A percentile compares a stretch with the other conserved stretches of the same genome.
phyloP scores from a whole-genome alignment of 169 alveolate genomes.

The Babesia ovis region DNA sequence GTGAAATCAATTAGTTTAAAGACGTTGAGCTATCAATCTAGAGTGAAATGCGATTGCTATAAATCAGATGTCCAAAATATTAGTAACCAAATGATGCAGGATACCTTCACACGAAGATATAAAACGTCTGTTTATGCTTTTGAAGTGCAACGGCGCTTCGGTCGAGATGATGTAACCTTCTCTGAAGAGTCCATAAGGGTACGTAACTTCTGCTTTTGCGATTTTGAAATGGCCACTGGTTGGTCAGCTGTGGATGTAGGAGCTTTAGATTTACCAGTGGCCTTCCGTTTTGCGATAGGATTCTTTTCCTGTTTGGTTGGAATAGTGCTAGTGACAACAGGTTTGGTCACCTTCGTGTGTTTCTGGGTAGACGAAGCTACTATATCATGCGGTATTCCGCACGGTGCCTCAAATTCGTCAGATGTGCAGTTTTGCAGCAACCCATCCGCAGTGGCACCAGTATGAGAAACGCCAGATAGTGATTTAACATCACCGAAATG shows the following conservation, averaged over 20 bases:
- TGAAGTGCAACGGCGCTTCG: slow-evolving; percentile 17
- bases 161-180: neutral
- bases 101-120: too few relatives aligned
- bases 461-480: neutral
- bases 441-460: slow-evolving; percentile 6
- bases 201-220: slow-evolving; percentile 38
- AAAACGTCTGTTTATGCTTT: too few relatives aligned
- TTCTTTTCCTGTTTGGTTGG: neutral
- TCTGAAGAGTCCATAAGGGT: slow-evolving; percentile 23
- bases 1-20: too few relatives aligned
- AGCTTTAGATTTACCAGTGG: slow-evolving; percentile 5
- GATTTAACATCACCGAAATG: slow-evolving; percentile 1
- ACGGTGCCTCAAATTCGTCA: neutral
- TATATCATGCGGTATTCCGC: neutral
- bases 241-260: slow-evolving; percentile 22
- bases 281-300: neutral
- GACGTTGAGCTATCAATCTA: too few relatives aligned
- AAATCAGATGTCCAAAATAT: too few relatives aligned
- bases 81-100: too few relatives aligned
- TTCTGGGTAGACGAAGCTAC: neutral
- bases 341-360: too few relatives aligned
- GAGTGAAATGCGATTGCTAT: too few relatives aligned
- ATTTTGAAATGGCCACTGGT: neutral
- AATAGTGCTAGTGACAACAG: neutral
- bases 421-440: slow-evolving; percentile 1